Base-by-base conservation (phyloP, 2,329 filamentous ascomycete genomes). In the Cladosporium cucumerinum region DNA sequence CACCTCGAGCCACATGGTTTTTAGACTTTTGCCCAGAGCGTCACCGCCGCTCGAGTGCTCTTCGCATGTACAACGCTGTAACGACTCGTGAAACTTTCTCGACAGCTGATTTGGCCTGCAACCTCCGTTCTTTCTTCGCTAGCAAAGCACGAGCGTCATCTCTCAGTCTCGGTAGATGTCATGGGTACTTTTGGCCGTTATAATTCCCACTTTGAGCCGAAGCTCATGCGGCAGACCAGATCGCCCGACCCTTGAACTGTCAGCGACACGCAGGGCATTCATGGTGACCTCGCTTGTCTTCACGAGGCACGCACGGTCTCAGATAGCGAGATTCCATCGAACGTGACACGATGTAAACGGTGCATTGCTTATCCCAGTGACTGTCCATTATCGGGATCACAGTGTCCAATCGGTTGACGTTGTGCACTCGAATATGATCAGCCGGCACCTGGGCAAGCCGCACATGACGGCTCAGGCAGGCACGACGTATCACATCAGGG, bases 1-100 rank as follows among this genome's bases (percentile, higher is more conserved):
- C 26, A 23, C 54, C 48, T 51, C 60, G 60, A 62, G 34, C 60
- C 60, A 62, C 60, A 62, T 62, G 60, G 60, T 28, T 26, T 54
- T 55, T 61, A 55, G 49, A 55, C 60, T 62, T 61, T 62, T 62
- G 48, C 49, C 25, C 30, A 61, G 59, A 32, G 46, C 59, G 46
- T 61, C 46, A 51, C 14, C 48, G 28, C 59, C 18, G 26, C 51
- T 32, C 51, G 51, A 21, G 51, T 32, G 51, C 26, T 28, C 39
- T 46, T 46, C 51, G 51, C 25, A 54, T 54, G 51, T 54, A 54
- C 26, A 32, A 30, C 51, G 51, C 26, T 54, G 51, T 18, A 54
- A 54, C 51, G 51, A 54, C 28, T 54, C 54, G 30, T 57, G 54
- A 57, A 32, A 57, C 54, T 57, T 57, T 39, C 48, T 23, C 14